Base-by-base conservation (phyloP, 345 rosid species). In the Populus tremula region DNA sequence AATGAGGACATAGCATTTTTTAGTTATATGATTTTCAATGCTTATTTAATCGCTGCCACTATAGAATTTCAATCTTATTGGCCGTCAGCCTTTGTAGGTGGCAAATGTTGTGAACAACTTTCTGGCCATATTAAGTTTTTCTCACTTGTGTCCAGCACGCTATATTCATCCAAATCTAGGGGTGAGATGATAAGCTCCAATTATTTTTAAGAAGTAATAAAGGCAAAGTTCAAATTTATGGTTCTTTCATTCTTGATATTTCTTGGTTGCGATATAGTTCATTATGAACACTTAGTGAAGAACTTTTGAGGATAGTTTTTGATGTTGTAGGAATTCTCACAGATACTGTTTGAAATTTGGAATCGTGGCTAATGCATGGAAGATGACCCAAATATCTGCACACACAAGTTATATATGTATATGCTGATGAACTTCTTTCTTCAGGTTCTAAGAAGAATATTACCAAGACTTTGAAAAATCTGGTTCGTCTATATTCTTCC, bases 391-490 rank as follows among this genome's bases (percentile, higher is more conserved):
- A 54, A 27, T 35, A 45, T 74, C 62, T 72, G 70, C 39, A n/a
- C 68, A 74, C 71, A 23, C 71, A 38, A 68, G 64, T 56, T 71
- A 38, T 75, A 38, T 75, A 67, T 50, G 43, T 35, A 31, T 35
- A 69, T 78, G 72, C 74, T 80, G 61, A 54, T 47, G 31, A 76
- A 71, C 27, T 79, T 73, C 17, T 74, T 18, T 49, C 81, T 87
- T 83, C 97, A 93, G 98, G 92, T 77, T 81, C 81, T 65, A 89
- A 87, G 83, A 92, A 85, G 84, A 88, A 76, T 69, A 82, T 66
- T 36, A 77, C 67, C 73, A 88, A 85, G 88, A 87, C 83, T 66
- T 81, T 87, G 80, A 92, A 88, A 80, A 76, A 27, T 81, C 89
- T 96, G 35, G 82, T 86, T 69, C 88, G 79, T 82, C 84, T 93